A percentile compares a stretch with the other conserved stretches of the same genome.
Evolutionary conservation across 331 rosid genomes (phyloP).

Genomic region (Erythrophleum ivorense): DNA sequence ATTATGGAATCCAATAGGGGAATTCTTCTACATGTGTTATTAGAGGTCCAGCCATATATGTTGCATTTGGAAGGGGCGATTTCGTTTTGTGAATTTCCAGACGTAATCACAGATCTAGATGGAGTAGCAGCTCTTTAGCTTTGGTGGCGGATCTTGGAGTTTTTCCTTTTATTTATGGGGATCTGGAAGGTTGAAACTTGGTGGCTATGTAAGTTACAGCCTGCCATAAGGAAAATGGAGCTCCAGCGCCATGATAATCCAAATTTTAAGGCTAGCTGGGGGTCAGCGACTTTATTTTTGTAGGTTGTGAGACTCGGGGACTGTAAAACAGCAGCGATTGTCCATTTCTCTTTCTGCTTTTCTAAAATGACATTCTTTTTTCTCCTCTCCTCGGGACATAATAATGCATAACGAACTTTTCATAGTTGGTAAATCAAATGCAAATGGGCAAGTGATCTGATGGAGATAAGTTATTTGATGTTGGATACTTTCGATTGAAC

Average conservation of each 20-base stretch:
- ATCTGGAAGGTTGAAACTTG: too few species aligned
- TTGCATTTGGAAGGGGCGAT: slow-evolving; percentile 7
- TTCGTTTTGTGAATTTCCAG: slow-evolving; percentile 28
- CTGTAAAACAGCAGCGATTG: background rate
- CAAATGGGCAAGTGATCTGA: slow-evolving; percentile 33
- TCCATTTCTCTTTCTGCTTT: slow-evolving; percentile 2
- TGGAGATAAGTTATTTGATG: slow-evolving; percentile 5
- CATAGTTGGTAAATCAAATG: slow-evolving; percentile 22
- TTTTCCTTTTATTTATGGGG: slow-evolving; percentile 2
- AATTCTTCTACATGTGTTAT: slow-evolving; percentile 14
- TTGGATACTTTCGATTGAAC: background rate
- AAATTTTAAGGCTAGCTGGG: slow-evolving; percentile 25
- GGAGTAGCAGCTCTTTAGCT: slow-evolving; percentile 16
- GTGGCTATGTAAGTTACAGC: background rate
- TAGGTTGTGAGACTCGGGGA: background rate
- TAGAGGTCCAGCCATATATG: slow-evolving; percentile 1
- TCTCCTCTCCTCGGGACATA: background rate
- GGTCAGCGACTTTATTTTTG: background rate
- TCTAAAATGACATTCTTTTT: background rate
- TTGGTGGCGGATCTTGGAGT: slow-evolving; percentile 6
- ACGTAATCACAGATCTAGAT: slow-evolving; percentile 20
- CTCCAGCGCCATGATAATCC: too few species aligned
- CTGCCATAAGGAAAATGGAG: too few species aligned
- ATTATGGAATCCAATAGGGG: slow-evolving; percentile 8
- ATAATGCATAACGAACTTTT: slow-evolving; percentile 21